phyloP scores from a whole-genome alignment of 1,284 basidiomycete genomes.

The Agaricales sp. region DNA sequence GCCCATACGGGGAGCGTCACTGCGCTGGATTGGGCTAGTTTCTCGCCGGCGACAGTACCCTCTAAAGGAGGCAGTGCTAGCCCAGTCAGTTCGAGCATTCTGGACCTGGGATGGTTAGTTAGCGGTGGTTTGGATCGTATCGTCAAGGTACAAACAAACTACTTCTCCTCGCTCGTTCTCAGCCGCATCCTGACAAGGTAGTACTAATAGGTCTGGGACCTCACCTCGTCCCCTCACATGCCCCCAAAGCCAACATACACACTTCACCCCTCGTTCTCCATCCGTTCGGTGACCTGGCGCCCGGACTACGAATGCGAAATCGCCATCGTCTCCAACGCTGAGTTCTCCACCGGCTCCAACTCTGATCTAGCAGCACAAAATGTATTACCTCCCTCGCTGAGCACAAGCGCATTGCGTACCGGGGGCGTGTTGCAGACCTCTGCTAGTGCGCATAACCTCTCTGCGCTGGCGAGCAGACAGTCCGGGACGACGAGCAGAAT shows the following conservation, averaged over 20 bases:
- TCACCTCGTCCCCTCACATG: conserved; percentile 43
- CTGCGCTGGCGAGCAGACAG: conserved; percentile 5
- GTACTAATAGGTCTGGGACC: conserved; percentile 57
- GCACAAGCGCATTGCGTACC: conserved; percentile 5
- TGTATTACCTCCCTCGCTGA: too few species aligned
- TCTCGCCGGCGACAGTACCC: conserved; percentile 18
- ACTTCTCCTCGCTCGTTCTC: conserved; percentile 2
- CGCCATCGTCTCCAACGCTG: conserved; percentile 58
- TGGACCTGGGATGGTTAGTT: conserved; percentile 64
- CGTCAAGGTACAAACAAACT: conserved; percentile 50
- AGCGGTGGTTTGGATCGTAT: conserved; percentile 75
- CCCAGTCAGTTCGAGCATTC: conserved; percentile 9
- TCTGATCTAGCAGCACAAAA: conserved; percentile 15
- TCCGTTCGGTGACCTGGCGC: conserved; percentile 71
- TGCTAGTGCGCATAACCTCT: not conserved
- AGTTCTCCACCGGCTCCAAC: conserved; percentile 34
- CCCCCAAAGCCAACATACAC: conserved; percentile 58
- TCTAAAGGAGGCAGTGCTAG: conserved; percentile 3
- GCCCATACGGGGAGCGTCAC: conserved; percentile 74
- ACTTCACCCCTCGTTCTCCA: conserved; percentile 66
- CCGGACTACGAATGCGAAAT: conserved; percentile 76
- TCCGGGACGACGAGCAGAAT: too few species aligned
- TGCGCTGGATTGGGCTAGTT: conserved; percentile 65
- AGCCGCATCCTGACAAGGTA: too few species aligned
- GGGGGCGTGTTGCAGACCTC: not conserved